Evolutionary conservation across 2,329 filamentous ascomycete species (phyloP), one percentile per base, ranked within the genome.

Genomic region (Scorias spongiosa): DNA sequence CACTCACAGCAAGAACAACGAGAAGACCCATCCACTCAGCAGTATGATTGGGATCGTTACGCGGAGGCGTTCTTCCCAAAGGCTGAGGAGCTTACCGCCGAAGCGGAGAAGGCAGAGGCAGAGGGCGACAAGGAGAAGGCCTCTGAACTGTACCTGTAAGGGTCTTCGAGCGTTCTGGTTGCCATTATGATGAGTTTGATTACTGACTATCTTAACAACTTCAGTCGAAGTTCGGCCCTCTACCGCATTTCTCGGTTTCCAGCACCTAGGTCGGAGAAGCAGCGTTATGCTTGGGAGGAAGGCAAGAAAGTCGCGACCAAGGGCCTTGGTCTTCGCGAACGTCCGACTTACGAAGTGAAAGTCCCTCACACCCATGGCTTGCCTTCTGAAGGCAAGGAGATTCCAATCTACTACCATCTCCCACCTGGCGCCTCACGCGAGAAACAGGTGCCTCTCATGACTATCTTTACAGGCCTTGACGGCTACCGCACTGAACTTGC

Each of bases 161-260:
- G 54, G 7, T 7, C 20, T 26, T 26, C 20, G 7, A 26, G 20
- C 54, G 29, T 11, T 37, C 30, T 18, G 12, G 7, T 6, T 17
- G 15, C 28, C 6, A 10, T 42, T 5, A 11, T 12, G 20, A 10
- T 36, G 7, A 7, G 18, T 17, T 10, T 26, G 10, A 17, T 46
- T 46, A 26, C 47, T 53, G 40, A 57, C 52, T 29, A 10, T 15
- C 8, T 26, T 7, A 26, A 26, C 20, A 26, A 26, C 20, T 26
- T 5, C 39, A 63, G 62, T n/a, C 76, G 81, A 17, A 79, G 79
- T 5, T 81, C 80, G 17, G 76, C 79, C 20, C 69, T 86, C n/a
- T 80, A 83, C 60, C 73, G 82, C 42, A 85, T 87, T 51, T 71
- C 79, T 0, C 72, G 82, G 12, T 86, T 87, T 55, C 81, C 82